Percentiles rank a stretch among this genome's conserved stretches.
These are phyloP conservation scores for Rhododendron henanense DNA, from an alignment of 148 eudicot species.

Conservation along the genomic window DNA sequence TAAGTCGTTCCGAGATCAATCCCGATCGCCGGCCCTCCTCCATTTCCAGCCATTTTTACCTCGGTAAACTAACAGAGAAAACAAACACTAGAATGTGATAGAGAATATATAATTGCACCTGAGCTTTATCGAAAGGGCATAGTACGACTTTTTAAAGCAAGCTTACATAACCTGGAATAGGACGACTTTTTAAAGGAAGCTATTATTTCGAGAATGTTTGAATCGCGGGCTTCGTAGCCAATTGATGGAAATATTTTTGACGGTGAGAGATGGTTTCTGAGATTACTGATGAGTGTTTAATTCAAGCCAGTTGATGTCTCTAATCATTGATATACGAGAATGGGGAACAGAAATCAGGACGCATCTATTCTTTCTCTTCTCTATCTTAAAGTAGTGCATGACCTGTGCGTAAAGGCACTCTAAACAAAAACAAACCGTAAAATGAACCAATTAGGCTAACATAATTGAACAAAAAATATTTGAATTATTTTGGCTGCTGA, in stretches of 20 bases:
- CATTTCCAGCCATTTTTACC: conserved; percentile 8
- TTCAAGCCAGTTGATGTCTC: not conserved
- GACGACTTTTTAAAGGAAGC: not conserved
- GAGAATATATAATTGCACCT: not conserved
- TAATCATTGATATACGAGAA: not conserved
- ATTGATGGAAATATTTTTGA: not conserved
- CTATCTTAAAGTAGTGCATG: no score
- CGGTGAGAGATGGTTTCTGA: no score
- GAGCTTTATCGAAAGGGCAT: not conserved
- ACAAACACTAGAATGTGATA: no score
- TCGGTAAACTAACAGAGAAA: not conserved
- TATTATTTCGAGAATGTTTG: not conserved
- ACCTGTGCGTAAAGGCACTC: no score
- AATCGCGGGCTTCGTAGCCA: no score
- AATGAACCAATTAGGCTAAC: no score
- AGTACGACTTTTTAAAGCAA: no score
- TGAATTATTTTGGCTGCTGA: no score
- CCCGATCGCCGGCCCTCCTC: conserved; percentile 10
- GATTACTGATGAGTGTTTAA: no score
- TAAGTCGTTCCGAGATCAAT: conserved; percentile 7
- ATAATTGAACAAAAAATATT: no score
- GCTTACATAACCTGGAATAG: not conserved
- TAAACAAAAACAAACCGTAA: no score
- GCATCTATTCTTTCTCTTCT: not conserved
- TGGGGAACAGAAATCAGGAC: not conserved